phyloP scores from a whole-genome alignment of 2,329 filamentous ascomycete genomes.

The Clarireedia sp. region DNA sequence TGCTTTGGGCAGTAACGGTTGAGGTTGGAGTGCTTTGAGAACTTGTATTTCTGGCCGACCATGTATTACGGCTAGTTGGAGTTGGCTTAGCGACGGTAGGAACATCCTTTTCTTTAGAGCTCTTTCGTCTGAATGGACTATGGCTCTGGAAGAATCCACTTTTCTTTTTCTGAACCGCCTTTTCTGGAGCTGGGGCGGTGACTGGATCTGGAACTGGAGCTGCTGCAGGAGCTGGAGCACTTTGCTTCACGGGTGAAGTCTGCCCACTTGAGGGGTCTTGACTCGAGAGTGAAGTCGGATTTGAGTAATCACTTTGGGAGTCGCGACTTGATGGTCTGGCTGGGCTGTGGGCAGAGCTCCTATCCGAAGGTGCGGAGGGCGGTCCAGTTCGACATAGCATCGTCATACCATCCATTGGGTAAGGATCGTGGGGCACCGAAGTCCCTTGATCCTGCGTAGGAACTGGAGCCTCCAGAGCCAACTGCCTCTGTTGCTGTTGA shows the following conservation, averaged over 20 bases:
- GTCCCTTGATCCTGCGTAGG: conserved; percentile 49
- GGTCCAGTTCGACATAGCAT: conserved; percentile 83
- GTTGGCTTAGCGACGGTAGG: conserved; percentile 27
- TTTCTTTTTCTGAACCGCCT: conserved; percentile 59
- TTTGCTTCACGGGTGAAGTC: conserved; percentile 64
- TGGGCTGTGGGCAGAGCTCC: conserved; percentile 56
- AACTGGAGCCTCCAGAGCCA: conserved; percentile 45
- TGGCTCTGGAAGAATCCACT: conserved; percentile 90
- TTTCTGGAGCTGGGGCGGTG: conserved; percentile 38
- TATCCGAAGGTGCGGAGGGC: conserved; percentile 59
- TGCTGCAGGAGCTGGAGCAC: conserved; percentile 10
- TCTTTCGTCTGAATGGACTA: conserved; percentile 88
- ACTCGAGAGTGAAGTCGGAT: conserved; percentile 82
- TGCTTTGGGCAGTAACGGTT: conserved; percentile 11
- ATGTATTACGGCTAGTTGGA: conserved; percentile 48
- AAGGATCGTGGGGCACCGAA: conserved; percentile 80
- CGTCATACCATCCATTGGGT: conserved; percentile 92
- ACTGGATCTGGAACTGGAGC: no score
- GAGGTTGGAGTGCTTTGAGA: conserved; percentile 19
- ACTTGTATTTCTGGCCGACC: conserved; percentile 35
- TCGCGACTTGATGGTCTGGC: conserved; percentile 76
- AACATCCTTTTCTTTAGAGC: conserved; percentile 66
- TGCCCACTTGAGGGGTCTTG: conserved; percentile 69
- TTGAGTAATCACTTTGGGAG: conserved; percentile 84
- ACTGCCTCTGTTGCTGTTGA: conserved; percentile 11